Percentiles rank a stretch among this genome's conserved stretches.
Evolutionary conservation across 192 early-diverging fungal species (phyloP).

Genomic region (Entophlyctis helioformis): DNA sequence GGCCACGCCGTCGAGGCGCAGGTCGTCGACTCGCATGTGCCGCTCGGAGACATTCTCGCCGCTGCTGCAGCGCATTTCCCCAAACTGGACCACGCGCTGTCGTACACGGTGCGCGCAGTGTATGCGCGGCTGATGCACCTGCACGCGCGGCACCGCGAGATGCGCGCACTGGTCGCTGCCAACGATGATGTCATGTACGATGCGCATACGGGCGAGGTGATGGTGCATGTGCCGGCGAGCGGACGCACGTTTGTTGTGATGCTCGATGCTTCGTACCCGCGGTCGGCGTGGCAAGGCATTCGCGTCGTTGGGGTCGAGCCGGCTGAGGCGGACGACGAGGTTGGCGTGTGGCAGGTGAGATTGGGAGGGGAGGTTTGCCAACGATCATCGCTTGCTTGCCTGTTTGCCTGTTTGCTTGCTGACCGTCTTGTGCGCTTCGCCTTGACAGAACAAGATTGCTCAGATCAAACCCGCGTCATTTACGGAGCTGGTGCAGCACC

Average conservation of each 20-base stretch:
- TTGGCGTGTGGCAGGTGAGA: not conserved
- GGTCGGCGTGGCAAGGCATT: not conserved
- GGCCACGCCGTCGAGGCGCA: not conserved
- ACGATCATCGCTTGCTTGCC: no score
- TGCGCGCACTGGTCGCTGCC: not conserved
- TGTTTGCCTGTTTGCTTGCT: no score
- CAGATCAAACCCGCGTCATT: no score
- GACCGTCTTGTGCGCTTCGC: no score
- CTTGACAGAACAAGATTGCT: no score
- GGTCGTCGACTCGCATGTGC: no score
- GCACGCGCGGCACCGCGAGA: slow-evolving; percentile 2
- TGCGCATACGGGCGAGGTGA: slow-evolving; percentile 5
- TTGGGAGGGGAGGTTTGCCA: no score
- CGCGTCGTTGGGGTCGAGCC: slow-evolving; percentile 9
- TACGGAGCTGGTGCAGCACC: no score
- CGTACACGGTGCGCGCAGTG: not conserved
- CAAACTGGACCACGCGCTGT: slow-evolving; percentile 3
- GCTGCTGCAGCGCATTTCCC: slow-evolving; percentile 1
- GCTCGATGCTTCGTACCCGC: slow-evolving; percentile 5
- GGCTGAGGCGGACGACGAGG: slow-evolving; percentile 1
- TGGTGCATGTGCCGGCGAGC: slow-evolving; percentile 6
- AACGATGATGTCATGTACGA: slow-evolving; percentile 7
- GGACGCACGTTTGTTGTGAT: slow-evolving; percentile 6
- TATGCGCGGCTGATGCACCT: slow-evolving; percentile 3
- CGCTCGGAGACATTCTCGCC: slow-evolving; percentile 1